phyloP scores from a whole-genome alignment of 768 basidiomycete species.

The Suillus subaureus region DNA sequence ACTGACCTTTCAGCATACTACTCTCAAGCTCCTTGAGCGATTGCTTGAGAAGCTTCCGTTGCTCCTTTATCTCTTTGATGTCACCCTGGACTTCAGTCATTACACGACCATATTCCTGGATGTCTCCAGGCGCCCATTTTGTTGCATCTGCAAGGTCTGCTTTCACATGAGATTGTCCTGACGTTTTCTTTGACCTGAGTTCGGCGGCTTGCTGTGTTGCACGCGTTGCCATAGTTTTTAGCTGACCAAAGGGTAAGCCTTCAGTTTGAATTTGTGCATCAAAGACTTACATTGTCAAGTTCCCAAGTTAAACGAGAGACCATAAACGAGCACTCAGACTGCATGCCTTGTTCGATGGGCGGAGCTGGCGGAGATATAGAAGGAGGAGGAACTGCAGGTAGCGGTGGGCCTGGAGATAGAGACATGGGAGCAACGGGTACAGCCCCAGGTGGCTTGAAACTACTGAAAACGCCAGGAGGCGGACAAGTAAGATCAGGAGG shows the following conservation, averaged over 20 bases:
- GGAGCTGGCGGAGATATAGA: constrained; percentile 18
- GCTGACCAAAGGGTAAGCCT: constrained; percentile 35
- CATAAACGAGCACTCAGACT: constrained; percentile 60
- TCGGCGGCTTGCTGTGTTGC: constrained; percentile 39
- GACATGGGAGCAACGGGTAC: constrained; percentile 7
- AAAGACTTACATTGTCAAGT: constrained; percentile 55
- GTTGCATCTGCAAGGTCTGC: constrained; percentile 47
- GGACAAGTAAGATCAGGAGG: constrained; percentile 15
- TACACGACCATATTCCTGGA: constrained; percentile 48
- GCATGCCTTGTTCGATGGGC: constrained; percentile 61
- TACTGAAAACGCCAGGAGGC: constrained; percentile 16
- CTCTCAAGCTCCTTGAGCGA: constrained; percentile 60
- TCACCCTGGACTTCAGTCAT: constrained; percentile 47
- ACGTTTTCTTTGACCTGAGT: constrained; percentile 34
- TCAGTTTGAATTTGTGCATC: neutral
- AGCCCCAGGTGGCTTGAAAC: constrained; percentile 4
- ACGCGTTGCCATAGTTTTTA: constrained; percentile 42
- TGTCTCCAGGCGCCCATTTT: constrained; percentile 60
- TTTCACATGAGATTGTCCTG: constrained; percentile 40
- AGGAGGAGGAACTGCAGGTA: constrained; percentile 8
- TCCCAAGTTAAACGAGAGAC: constrained; percentile 50
- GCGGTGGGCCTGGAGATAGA: constrained; percentile 6
- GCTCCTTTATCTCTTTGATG: constrained; percentile 48
- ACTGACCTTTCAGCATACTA: constrained; percentile 66
- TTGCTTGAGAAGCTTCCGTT: constrained; percentile 42